These are phyloP conservation scores for Psilocybe tampanensis DNA, from an alignment of 768 basidiomycete genomes.

Conservation along the genomic window DNA sequence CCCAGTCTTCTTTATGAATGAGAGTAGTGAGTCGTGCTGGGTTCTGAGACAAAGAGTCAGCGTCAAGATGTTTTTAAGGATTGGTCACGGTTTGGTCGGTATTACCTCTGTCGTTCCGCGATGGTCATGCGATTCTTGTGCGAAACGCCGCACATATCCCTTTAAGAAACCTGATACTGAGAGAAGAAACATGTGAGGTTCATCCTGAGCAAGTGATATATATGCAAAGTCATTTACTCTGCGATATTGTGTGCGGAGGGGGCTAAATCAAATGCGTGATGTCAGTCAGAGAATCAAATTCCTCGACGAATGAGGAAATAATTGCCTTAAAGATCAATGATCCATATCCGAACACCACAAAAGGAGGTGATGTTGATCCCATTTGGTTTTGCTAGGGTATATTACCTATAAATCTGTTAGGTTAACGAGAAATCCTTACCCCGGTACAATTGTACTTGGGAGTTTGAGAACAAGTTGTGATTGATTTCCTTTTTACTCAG, in stretches of 20 bases:
- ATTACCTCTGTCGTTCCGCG: slow-evolving; percentile 79
- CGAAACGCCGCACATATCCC: slow-evolving; percentile 88
- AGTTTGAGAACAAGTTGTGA: no score
- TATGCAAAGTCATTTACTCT: slow-evolving; percentile 44
- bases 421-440: not conserved
- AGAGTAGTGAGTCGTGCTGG: no score
- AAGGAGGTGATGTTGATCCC: slow-evolving; percentile 30
- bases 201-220: not conserved
- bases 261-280: slow-evolving; percentile 49
- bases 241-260: slow-evolving; percentile 73
- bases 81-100: no score
- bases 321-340: slow-evolving; percentile 89
- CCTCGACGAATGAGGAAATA: not conserved
- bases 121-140: slow-evolving; percentile 92
- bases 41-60: slow-evolving; percentile 40
- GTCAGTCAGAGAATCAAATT: not conserved
- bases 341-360: slow-evolving; percentile 90
- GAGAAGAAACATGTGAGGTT: not conserved
- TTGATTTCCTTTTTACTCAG: no score
- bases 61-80: no score
- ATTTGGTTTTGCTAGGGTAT: not conserved
- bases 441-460: not conserved
- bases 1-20: no score
- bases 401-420: not conserved
- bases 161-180: slow-evolving; percentile 83